Evolutionary conservation across 75 land plant species (phyloP).

Genomic region (Pinus albicaulis): DNA sequence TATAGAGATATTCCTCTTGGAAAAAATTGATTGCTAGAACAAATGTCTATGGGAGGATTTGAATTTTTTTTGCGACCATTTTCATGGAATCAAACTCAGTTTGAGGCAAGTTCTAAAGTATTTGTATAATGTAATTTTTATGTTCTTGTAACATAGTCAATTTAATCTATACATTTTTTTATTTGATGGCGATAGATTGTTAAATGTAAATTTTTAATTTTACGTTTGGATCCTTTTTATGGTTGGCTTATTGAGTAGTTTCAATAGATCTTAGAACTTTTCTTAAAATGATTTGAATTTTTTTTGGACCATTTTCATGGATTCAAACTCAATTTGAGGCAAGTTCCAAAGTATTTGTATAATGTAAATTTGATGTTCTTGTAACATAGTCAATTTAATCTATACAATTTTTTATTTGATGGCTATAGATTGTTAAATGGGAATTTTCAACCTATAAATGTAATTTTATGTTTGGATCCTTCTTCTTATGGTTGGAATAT

Average conservation of each 20-base stretch:
- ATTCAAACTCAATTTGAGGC: not conserved
- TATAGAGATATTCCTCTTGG: slow-evolving; percentile 95
- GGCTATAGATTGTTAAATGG: not conserved
- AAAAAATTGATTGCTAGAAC: slow-evolving; percentile 50
- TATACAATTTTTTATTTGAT: not conserved
- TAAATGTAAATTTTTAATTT: too few relatives aligned
- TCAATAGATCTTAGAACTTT: too few relatives aligned
- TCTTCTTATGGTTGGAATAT: too few relatives aligned
- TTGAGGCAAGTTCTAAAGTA: not conserved
- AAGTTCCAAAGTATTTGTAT: not conserved
- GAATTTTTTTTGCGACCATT: not conserved
- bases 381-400: slow-evolving; percentile 1
- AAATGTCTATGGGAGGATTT: too few relatives aligned
- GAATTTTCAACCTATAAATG: too few relatives aligned
- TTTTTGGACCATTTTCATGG: not conserved
- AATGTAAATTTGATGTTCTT: not conserved
- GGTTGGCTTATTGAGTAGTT: too few relatives aligned
- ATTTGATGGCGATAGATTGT: not conserved
- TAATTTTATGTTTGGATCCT: too few relatives aligned
- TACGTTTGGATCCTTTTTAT: too few relatives aligned
- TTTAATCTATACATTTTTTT: not conserved
- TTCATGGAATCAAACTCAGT: not conserved
- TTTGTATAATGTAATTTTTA: not conserved
- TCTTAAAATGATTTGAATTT: too few relatives aligned
- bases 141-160: not conserved